A percentile compares a stretch with the other conserved stretches of the same genome.
Conservation (phyloP, 2,329 filamentous ascomycete species). For the Aureobasidium melanogenum region DNA sequence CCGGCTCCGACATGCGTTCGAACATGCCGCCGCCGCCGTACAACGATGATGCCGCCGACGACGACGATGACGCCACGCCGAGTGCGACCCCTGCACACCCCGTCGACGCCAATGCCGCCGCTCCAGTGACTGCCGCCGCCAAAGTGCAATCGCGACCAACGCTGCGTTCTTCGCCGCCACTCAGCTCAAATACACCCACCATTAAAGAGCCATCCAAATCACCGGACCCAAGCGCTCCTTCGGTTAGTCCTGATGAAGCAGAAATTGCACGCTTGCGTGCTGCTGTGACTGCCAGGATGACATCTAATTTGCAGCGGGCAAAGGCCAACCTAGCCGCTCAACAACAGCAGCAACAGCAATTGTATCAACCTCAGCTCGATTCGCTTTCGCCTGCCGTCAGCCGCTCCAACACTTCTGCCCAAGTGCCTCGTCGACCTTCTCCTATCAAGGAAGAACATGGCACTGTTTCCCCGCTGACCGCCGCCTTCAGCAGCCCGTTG, state of each 20-base stretch:
- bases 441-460: slow-evolving; percentile 15
- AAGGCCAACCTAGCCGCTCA: slow-evolving; percentile 1
- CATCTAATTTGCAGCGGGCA: slow-evolving; percentile 25
- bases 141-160: neutral
- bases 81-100: neutral
- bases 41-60: neutral
- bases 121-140: neutral
- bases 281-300: slow-evolving; percentile 34
- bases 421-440: slow-evolving; percentile 14
- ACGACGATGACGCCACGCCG: slow-evolving; percentile 4
- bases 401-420: neutral
- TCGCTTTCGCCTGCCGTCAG: neutral
- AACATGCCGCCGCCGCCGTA: slow-evolving; percentile 3
- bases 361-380: neutral
- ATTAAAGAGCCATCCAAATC: neutral
- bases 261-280: slow-evolving; percentile 28
- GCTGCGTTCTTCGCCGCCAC: slow-evolving; percentile 3
- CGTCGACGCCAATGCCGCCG: neutral
- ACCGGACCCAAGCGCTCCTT: slow-evolving; percentile 12
- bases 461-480: slow-evolving; percentile 13
- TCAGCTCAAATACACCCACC: neutral
- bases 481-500: slow-evolving; percentile 29
- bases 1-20: neutral
- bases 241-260: slow-evolving; percentile 23
- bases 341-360: slow-evolving; percentile 1